A percentile compares a stretch with the other conserved stretches of the same genome.
phyloP scores from a whole-genome alignment of 768 basidiomycete genomes.

The Pisolithus microcarpus region DNA sequence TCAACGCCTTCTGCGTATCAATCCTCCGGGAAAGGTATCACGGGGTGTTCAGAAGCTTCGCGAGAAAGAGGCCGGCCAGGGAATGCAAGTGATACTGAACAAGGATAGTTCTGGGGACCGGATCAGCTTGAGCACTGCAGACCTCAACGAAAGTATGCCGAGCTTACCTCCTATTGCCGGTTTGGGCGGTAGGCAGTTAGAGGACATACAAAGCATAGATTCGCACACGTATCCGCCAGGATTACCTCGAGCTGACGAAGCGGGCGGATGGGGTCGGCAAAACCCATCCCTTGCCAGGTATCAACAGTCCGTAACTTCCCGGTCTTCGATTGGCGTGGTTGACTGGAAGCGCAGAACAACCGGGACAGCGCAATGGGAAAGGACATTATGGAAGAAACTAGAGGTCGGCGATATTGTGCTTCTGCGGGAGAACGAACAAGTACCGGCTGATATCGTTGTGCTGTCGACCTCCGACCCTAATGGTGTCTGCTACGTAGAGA shows the following conservation, averaged over 20 bases:
- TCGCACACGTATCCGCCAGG: constrained; percentile 59
- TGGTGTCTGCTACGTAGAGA: constrained; percentile 91
- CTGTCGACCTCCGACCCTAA: constrained; percentile 89
- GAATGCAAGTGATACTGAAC: constrained; percentile 56
- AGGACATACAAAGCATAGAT: constrained; percentile 64
- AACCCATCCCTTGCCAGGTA: constrained; percentile 38
- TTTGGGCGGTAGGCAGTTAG: constrained; percentile 46
- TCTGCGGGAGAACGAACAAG: constrained; percentile 88
- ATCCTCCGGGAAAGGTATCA: constrained; percentile 67
- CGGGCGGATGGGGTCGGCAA: constrained; percentile 30
- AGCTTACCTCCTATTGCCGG: constrained; percentile 33
- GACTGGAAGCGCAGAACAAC: constrained; percentile 64
- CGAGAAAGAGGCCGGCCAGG: constrained; percentile 72
- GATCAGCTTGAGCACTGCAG: constrained; percentile 39
- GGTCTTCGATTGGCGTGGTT: constrained; percentile 63
- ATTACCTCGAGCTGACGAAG: constrained; percentile 22
- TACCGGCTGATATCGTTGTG: constrained; percentile 93
- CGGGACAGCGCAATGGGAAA: constrained; percentile 83
- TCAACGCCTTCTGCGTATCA: constrained; percentile 64
- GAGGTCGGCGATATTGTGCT: constrained; percentile 96
- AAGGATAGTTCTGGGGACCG: constrained; percentile 30
- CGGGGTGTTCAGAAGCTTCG: constrained; percentile 82
- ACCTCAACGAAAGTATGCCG: constrained; percentile 37
- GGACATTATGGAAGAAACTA: constrained; percentile 97
- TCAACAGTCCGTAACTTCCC: constrained; percentile 51